Evolutionary conservation across 1,139 yeast species (phyloP).

Genomic region (Arxiozyma heterogenica): DNA sequence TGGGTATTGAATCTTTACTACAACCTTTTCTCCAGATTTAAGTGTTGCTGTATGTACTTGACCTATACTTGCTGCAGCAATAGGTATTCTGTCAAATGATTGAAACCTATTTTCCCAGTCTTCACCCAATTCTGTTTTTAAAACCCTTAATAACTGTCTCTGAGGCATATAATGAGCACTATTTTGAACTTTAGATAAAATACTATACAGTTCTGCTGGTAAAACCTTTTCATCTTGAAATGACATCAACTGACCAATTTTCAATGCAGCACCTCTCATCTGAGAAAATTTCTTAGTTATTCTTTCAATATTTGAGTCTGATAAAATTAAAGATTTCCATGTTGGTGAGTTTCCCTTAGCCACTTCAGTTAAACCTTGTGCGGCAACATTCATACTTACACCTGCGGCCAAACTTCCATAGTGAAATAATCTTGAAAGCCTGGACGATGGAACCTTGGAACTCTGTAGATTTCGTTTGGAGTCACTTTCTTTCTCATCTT

Average conservation of each 20-base stretch:
- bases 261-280: constrained; percentile 98
- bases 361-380: constrained; percentile 64
- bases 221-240: constrained; percentile 82
- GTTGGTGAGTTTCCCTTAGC: constrained; percentile 46
- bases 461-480: constrained; percentile 35
- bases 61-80: constrained; percentile 97
- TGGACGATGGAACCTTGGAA: constrained; percentile 74
- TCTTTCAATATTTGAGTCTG: constrained; percentile 77
- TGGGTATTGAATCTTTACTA: constrained; percentile 96
- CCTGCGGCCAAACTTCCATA: constrained; percentile 92
- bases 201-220: constrained; percentile 76
- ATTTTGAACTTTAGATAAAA: constrained; percentile 78
- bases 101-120: constrained; percentile 72
- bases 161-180: constrained; percentile 96
- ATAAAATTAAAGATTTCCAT: constrained; percentile 55
- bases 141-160: constrained; percentile 71
- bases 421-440: constrained; percentile 81
- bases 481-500: constrained; percentile 3
- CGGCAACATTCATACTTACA: constrained; percentile 75
- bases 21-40: constrained; percentile 55
- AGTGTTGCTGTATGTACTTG: constrained; percentile 87
- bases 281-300: constrained; percentile 79
- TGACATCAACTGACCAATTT: constrained; percentile 89
- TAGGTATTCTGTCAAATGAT: constrained; percentile 76
- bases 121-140: constrained; percentile 61